Conservation (phyloP, 345 rosid species). For the Lumnitzera littorea region DNA sequence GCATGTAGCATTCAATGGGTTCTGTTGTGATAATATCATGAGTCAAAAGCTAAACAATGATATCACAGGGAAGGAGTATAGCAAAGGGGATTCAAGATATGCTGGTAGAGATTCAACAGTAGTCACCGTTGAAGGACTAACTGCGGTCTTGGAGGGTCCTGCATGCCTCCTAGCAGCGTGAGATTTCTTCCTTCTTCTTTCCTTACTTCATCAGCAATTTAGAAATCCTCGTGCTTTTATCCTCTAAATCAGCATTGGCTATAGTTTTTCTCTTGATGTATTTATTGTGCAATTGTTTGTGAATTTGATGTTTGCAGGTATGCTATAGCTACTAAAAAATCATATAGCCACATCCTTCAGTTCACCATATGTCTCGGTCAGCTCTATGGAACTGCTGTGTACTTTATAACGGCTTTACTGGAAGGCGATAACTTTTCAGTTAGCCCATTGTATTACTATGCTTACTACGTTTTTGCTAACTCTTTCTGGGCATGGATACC, state of each 20-base stretch:
- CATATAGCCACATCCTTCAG: slow-evolving; percentile 81
- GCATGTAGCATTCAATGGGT: neutral
- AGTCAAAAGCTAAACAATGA: neutral
- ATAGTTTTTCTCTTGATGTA: neutral
- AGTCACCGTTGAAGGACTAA: slow-evolving; percentile 76
- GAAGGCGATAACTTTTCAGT: slow-evolving; percentile 82
- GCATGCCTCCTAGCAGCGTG: slow-evolving; percentile 76
- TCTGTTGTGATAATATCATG: neutral
- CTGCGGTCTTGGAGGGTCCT: slow-evolving; percentile 85
- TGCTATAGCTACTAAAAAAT: slow-evolving; percentile 70
- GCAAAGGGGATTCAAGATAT: slow-evolving; percentile 97
- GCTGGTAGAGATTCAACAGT: slow-evolving; percentile 67
- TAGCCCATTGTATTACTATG: slow-evolving; percentile 49
- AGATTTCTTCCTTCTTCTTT: slow-evolving; percentile 13
- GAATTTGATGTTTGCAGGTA: slow-evolving; percentile 30
- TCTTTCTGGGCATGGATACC: slow-evolving; percentile 75
- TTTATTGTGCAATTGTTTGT: neutral
- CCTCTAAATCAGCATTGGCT: neutral
- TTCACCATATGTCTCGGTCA: slow-evolving; percentile 77
- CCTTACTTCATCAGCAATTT: too few species aligned
- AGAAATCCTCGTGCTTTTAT: neutral
- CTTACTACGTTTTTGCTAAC: slow-evolving; percentile 63
- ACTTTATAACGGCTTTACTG: slow-evolving; percentile 67
- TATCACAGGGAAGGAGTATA: slow-evolving; percentile 83
- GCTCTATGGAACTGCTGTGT: slow-evolving; percentile 81